Evolutionary conservation across 2,329 filamentous ascomycete genomes (phyloP), one percentile per base, ranked within the genome.

Genomic region (Ophiostoma quercus): DNA sequence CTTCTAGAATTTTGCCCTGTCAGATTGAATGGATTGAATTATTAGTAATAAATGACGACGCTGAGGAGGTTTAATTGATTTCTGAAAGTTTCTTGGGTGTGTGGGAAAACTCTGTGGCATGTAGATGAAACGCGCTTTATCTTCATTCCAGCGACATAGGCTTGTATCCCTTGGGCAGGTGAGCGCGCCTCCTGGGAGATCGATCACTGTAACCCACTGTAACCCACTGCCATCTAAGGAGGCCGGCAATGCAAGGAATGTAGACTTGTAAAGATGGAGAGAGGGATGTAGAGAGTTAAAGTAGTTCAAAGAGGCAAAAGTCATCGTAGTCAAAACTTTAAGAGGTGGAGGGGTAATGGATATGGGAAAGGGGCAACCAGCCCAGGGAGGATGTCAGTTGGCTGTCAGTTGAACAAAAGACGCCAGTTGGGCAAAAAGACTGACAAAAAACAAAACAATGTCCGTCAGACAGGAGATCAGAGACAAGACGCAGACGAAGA

Each of bases 231-330:
- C n/a, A 14, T 25, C 51, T 14, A 57, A 57, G 51, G 51, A 22
- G 51, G 51, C n/a, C 51, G 51, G 51, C 51, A 29, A 57, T 57
- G n/a, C 11, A 57, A 57, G 51, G 51, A 57, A 57, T 57, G 51
- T 16, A 25, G 22, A 25, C 22, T 57, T 25, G 16, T 3, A 2
- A 19, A 16, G 43, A 47, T 47, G 5, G 43, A 47, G 43, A 47
- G 16, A 47, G 43, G 43, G 43, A 8, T 54, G n/a, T 22, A 5
- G 11, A 25, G 11, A 22, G 22, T 22, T 57, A 57, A 25, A 25
- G 2, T 57, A 41, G 12, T 5, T 25, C 16, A 57, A 54, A 25
- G 51, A 22, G 7, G n/a, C n/a, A 22, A 57, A 54, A 22, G 39
- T 12, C 9, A 41, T 1, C 14, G 34, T 34, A 14, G 22, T 14